Conservation (phyloP, 2,329 filamentous ascomycete genomes). For the Talaromyces sp. region DNA sequence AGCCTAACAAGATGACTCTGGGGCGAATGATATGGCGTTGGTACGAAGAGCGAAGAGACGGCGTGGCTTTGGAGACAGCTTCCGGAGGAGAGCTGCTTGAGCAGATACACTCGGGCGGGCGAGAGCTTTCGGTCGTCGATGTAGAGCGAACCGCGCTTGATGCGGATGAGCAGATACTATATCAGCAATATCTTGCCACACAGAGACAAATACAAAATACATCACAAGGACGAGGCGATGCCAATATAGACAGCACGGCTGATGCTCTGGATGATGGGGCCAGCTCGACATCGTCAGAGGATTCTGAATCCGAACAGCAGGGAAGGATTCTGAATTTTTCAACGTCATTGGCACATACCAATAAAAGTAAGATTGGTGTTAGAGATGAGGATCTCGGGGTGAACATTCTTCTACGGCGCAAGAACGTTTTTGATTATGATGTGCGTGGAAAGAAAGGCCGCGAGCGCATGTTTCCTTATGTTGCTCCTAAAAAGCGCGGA, state of each 20-base stretch:
- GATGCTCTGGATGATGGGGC: conserved; percentile 72
- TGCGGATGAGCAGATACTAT: conserved; percentile 71
- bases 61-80: conserved; percentile 57
- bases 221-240: conserved; percentile 64
- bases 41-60: conserved; percentile 67
- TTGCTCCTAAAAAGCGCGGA: conserved; percentile 70
- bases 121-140: conserved; percentile 59
- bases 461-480: conserved; percentile 86
- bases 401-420: conserved; percentile 82
- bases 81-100: conserved; percentile 58
- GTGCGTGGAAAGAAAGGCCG: conserved; percentile 86
- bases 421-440: conserved; percentile 89
- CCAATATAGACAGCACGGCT: conserved; percentile 68
- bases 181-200: conserved; percentile 88
- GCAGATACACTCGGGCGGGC: conserved; percentile 62
- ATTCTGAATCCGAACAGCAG: conserved; percentile 84
- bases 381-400: conserved; percentile 89
- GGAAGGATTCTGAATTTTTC: conserved; percentile 88
- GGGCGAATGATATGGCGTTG: conserved; percentile 75
- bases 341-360: conserved; percentile 75
- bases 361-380: conserved; percentile 78
- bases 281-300: conserved; percentile 82
- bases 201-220: conserved; percentile 83
- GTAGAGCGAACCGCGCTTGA: conserved; percentile 64
- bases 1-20: conserved; percentile 53